These are phyloP conservation scores for Striga hermonthica DNA, from an alignment of 305 asterid species.

Conservation along the genomic window DNA sequence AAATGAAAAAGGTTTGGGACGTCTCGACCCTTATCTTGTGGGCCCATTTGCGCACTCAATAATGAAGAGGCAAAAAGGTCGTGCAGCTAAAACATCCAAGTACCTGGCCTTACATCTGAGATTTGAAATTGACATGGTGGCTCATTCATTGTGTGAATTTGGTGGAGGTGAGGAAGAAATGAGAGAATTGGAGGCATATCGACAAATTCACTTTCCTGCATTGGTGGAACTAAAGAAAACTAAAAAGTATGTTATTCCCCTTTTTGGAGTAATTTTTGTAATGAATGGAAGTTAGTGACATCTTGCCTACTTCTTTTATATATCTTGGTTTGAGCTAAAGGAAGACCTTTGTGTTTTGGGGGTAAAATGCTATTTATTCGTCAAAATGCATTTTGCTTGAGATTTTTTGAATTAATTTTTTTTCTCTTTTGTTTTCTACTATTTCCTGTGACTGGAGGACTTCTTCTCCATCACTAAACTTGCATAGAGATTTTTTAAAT, in stretches of 20 bases:
- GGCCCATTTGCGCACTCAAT: constrained; percentile 64
- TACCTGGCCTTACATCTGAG: constrained; percentile 92
- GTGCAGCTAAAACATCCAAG: constrained; percentile 50
- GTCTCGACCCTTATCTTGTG: constrained; percentile 75
- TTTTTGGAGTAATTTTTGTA: constrained; percentile 12
- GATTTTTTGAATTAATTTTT: not conserved
- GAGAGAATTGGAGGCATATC: constrained; percentile 70
- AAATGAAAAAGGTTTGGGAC: constrained; percentile 70
- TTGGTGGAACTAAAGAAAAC: constrained; percentile 60
- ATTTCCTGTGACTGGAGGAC: constrained; percentile 2
- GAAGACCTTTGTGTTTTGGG: not conserved
- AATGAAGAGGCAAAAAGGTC: constrained; percentile 49
- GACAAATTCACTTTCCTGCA: constrained; percentile 79
- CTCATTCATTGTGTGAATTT: constrained; percentile 88
- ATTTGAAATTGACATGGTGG: constrained; percentile 99
- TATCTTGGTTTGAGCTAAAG: not conserved
- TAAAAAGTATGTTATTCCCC: constrained; percentile 46
- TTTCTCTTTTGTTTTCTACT: not conserved
- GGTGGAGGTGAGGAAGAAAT: constrained; percentile 91
- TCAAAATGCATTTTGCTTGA: constrained; percentile 7
- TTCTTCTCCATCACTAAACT: not conserved
- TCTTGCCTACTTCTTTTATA: not conserved
- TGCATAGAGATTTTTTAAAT: not conserved
- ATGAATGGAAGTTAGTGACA: constrained; percentile 18
- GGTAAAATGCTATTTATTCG: not conserved